phyloP scores from a whole-genome alignment of 2,329 filamentous ascomycete species.

The Cladosporium cucumerinum region DNA sequence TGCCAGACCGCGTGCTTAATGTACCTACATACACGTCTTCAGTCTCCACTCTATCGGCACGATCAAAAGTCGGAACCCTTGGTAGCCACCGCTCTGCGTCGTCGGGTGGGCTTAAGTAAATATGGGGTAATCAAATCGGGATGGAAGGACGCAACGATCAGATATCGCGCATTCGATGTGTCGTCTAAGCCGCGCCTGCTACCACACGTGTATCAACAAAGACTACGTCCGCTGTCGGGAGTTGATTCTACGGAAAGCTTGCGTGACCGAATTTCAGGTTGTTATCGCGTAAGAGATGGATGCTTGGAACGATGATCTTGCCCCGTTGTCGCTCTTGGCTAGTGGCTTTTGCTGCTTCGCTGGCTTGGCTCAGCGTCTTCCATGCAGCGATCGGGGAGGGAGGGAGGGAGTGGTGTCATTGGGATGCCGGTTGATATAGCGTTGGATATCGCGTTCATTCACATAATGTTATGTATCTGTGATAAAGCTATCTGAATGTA shows the following conservation, averaged over 20 bases:
- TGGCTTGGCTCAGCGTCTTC: not conserved
- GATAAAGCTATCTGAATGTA: not conserved
- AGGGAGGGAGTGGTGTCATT: not conserved
- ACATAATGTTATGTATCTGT: not conserved
- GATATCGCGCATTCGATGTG: not conserved
- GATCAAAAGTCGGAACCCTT: not conserved
- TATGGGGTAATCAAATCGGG: slow-evolving; percentile 1
- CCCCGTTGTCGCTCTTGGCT: not conserved
- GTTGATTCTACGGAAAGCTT: not conserved
- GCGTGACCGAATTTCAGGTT: not conserved
- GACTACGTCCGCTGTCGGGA: no score
- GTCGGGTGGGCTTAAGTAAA: slow-evolving; percentile 1
- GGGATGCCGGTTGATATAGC: not conserved
- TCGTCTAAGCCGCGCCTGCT: not conserved
- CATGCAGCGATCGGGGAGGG: not conserved
- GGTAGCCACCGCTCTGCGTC: not conserved
- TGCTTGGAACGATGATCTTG: not conserved
- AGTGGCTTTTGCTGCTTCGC: not conserved
- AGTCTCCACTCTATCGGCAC: not conserved
- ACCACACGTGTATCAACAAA: not conserved
- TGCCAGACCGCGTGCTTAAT: not conserved
- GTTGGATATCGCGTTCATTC: no score
- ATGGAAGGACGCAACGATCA: not conserved
- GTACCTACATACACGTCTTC: not conserved
- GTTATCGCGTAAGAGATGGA: not conserved